phyloP scores from a whole-genome alignment of 2,329 filamentous ascomycete species.

The Monosporascus cannonballus region DNA sequence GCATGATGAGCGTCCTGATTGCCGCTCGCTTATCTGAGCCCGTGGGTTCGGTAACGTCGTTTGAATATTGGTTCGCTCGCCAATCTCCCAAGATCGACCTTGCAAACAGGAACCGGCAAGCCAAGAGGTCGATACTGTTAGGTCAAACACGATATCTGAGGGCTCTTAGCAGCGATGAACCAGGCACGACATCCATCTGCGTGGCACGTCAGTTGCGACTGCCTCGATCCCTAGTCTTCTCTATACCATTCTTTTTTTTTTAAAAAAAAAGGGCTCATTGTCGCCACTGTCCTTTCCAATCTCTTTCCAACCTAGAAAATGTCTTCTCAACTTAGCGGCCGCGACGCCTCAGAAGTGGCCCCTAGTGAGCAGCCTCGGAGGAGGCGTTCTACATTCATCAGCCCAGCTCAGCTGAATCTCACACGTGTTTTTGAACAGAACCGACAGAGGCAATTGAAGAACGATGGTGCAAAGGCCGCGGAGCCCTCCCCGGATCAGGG shows the following conservation, averaged over 20 bases:
- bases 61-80: slow-evolving; percentile 17
- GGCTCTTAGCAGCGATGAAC: slow-evolving; percentile 14
- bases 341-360: slow-evolving; percentile 13
- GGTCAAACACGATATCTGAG: slow-evolving; percentile 2
- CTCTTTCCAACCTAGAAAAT: slow-evolving; percentile 12
- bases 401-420: slow-evolving; percentile 57
- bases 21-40: slow-evolving; percentile 13
- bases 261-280: slow-evolving; percentile 2
- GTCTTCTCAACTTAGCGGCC: slow-evolving; percentile 23
- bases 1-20: slow-evolving; percentile 12
- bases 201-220: slow-evolving; percentile 7
- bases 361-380: slow-evolving; percentile 7
- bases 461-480: slow-evolving; percentile 38
- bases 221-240: slow-evolving; percentile 5
- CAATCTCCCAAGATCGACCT: slow-evolving; percentile 10
- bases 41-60: slow-evolving; percentile 18
- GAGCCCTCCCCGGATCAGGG: slow-evolving; percentile 39
- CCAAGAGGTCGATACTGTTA: slow-evolving; percentile 6
- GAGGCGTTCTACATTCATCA: slow-evolving; percentile 33
- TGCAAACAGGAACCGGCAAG: slow-evolving; percentile 11
- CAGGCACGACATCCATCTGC: slow-evolving; percentile 9
- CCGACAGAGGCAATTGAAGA: slow-evolving; percentile 42
- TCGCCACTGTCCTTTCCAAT: background rate
- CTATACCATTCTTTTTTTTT: slow-evolving; percentile 16
- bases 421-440: slow-evolving; percentile 59